Conservation (phyloP, 1,139 yeast species). For the Lodderomyces parapsilosis region DNA sequence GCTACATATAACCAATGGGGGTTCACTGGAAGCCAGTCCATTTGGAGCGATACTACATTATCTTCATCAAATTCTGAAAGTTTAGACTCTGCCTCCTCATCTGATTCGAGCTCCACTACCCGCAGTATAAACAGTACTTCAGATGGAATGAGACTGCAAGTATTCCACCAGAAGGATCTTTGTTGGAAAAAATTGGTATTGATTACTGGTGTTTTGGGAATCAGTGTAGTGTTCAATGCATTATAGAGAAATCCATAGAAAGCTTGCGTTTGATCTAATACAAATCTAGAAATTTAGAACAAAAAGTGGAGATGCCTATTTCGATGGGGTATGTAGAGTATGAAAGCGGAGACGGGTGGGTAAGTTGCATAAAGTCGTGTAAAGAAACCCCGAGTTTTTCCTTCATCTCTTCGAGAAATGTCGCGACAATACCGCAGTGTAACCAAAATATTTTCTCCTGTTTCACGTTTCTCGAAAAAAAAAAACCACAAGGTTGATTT, state of each 20-base stretch:
- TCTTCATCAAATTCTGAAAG: constrained; percentile 9
- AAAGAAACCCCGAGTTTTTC: background rate
- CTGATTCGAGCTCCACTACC: constrained; percentile 3
- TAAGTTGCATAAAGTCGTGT: background rate
- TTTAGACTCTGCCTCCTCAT: background rate
- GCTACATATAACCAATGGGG: constrained; percentile 39
- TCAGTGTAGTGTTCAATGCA: constrained; percentile 18
- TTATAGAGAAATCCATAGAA: constrained; percentile 13
- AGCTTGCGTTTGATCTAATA: too few relatives aligned
- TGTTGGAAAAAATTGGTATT: constrained; percentile 20
- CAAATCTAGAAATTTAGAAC: too few relatives aligned
- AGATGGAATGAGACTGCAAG: constrained; percentile 13
- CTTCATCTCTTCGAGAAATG: background rate
- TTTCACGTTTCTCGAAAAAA: too few relatives aligned
- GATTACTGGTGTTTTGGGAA: constrained; percentile 19
- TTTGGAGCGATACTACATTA: constrained; percentile 23
- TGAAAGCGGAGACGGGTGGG: too few relatives aligned
- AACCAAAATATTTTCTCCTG: too few relatives aligned
- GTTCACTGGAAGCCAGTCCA: constrained; percentile 40
- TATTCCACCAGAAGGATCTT: constrained; percentile 13
- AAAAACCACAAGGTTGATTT: too few relatives aligned
- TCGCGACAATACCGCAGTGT: background rate
- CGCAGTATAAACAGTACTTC: constrained; percentile 9
- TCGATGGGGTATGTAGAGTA: too few relatives aligned
- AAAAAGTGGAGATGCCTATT: too few relatives aligned